These are phyloP conservation scores for Colletotrichum theobromicola DNA, from an alignment of 2,329 filamentous ascomycete genomes.

Conservation along the genomic window DNA sequence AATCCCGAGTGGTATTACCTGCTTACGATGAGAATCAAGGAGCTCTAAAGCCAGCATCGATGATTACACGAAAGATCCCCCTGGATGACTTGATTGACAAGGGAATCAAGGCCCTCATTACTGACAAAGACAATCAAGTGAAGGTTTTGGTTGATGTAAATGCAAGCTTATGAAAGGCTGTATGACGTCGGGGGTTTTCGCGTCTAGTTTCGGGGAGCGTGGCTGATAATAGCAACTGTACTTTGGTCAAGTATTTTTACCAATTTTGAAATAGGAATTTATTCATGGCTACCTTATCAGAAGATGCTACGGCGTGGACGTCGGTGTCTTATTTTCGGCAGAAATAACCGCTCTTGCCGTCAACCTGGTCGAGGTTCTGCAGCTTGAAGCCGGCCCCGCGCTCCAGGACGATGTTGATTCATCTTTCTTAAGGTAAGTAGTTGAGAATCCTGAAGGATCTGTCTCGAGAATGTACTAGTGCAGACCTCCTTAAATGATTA, in stretches of 20 bases:
- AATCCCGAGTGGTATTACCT: accelerated
- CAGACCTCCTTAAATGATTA: neutral
- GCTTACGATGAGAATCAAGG: neutral
- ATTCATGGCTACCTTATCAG: neutral
- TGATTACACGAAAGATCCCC: slow-evolving; percentile 59
- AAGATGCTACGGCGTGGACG: neutral
- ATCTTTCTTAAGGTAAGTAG: neutral
- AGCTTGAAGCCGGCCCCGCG: neutral
- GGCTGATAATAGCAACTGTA: too few species aligned
- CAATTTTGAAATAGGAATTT: neutral
- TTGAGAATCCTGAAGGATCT: neutral
- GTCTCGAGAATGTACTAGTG: neutral
- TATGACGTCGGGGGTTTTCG: neutral
- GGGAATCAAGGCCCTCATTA: slow-evolving; percentile 55
- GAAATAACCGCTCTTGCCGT: neutral
- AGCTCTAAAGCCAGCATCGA: slow-evolving; percentile 47
- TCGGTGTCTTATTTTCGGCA: neutral
- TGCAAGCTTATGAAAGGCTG: neutral
- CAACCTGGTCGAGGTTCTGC: neutral
- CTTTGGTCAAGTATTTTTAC: too few species aligned
- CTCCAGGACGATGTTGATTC: neutral
- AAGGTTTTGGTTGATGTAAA: slow-evolving; percentile 54
- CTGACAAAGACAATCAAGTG: slow-evolving; percentile 60
- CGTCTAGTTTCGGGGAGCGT: too few species aligned
- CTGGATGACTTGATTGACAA: slow-evolving; percentile 55